Evolutionary conservation across 495 filamentous ascomycete species (phyloP).

Genomic region (Hamigera avellanea): DNA sequence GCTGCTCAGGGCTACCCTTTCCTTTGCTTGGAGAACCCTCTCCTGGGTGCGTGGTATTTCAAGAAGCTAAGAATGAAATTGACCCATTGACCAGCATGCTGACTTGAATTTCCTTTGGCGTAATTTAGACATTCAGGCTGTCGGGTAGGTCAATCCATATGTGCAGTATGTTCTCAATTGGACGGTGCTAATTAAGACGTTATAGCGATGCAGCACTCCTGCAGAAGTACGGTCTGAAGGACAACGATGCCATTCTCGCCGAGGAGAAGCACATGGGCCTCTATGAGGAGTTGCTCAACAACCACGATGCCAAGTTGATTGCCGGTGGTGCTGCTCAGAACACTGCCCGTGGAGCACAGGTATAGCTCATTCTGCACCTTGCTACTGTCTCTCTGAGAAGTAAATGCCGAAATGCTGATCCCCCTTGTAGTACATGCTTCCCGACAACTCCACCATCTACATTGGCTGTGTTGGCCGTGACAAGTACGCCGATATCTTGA

Average conservation of each 20-base stretch:
- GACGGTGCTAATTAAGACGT: slow-evolving; percentile 1
- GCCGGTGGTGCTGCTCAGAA: slow-evolving; percentile 97
- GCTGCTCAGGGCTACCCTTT: slow-evolving; percentile 66
- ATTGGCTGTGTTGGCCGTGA: slow-evolving; percentile 88
- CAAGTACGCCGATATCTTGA: slow-evolving; percentile 78
- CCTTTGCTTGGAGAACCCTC: slow-evolving; percentile 88
- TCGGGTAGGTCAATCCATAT: slow-evolving; percentile 41
- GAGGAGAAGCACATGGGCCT: slow-evolving; percentile 78
- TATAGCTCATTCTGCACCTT: too few relatives aligned
- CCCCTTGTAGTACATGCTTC: slow-evolving; percentile 66
- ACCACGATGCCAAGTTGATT: slow-evolving; percentile 83
- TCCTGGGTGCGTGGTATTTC: slow-evolving; percentile 61
- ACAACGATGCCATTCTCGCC: slow-evolving; percentile 95
- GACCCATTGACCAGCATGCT: background rate
- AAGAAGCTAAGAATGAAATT: slow-evolving; percentile 7
- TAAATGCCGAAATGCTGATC: slow-evolving; percentile 6
- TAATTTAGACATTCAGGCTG: slow-evolving; percentile 78
- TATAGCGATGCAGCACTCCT: slow-evolving; percentile 58
- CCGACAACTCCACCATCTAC: slow-evolving; percentile 76
- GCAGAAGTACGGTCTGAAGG: slow-evolving; percentile 83
- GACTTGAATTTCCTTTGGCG: background rate
- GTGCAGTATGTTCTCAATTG: background rate
- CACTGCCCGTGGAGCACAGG: slow-evolving; percentile 86
- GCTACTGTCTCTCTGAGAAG: too few relatives aligned
- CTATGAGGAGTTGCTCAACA: slow-evolving; percentile 84